phyloP scores from a whole-genome alignment of 2,329 filamentous ascomycete species.

The Colletotrichum echinochloae region DNA sequence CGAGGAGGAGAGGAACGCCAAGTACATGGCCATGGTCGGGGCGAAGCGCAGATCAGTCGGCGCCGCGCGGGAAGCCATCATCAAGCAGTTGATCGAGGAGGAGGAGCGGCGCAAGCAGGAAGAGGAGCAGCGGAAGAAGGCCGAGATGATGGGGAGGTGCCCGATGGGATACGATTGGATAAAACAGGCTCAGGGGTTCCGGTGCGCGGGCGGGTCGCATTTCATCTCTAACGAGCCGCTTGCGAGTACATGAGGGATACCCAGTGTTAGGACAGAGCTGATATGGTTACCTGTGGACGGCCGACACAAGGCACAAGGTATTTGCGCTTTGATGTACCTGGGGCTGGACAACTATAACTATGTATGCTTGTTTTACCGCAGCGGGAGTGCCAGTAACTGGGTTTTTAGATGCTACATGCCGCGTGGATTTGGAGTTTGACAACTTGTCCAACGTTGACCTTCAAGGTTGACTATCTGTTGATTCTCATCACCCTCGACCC shows the following conservation, averaged over 20 bases:
- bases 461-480: not conserved
- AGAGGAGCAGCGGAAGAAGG: constrained; percentile 56
- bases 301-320: not conserved
- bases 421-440: not conserved
- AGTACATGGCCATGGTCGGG: constrained; percentile 51
- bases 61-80: constrained; percentile 51
- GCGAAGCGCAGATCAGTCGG: constrained; percentile 46
- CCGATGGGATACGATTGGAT: constrained; percentile 71
- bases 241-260: not conserved
- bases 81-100: constrained; percentile 52
- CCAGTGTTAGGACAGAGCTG: not conserved
- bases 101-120: constrained; percentile 54
- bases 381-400: not conserved
- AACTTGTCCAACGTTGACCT: not conserved
- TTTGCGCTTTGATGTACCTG: not conserved
- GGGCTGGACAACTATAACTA: not conserved
- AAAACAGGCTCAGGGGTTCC: constrained; percentile 67
- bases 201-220: constrained; percentile 72
- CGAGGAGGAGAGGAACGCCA: constrained; percentile 50
- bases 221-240: constrained; percentile 58
- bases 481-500: not conserved
- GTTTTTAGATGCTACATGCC: not conserved
- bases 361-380: not conserved
- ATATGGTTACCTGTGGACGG: not conserved
- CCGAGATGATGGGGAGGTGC: constrained; percentile 68